These are phyloP conservation scores for Kuraishia ogatae DNA, from an alignment of 805 yeast species.

Conservation along the genomic window DNA sequence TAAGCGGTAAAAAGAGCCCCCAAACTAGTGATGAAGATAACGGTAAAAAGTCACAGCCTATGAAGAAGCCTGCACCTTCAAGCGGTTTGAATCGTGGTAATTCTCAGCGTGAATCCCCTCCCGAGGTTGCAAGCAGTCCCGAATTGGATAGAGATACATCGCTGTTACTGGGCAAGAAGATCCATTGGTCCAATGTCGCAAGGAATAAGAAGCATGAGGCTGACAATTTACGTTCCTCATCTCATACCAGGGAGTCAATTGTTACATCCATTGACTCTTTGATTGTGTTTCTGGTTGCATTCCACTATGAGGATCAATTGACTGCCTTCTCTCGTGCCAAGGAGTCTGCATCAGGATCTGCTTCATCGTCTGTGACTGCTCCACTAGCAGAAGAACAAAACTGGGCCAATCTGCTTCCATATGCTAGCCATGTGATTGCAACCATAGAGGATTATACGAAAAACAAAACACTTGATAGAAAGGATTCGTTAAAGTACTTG, in stretches of 20 bases:
- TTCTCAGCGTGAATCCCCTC: not conserved
- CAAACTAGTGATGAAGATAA: not conserved
- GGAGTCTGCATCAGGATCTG: constrained; percentile 7
- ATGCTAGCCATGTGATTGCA: constrained; percentile 1
- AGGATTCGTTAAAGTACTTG: not conserved
- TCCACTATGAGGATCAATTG: constrained; percentile 12
- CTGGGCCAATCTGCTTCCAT: constrained; percentile 4
- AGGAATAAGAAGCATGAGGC: constrained; percentile 6
- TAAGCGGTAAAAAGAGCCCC: not conserved
- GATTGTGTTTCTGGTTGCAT: constrained; percentile 15
- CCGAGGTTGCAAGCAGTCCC: not conserved
- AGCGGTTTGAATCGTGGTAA: not conserved
- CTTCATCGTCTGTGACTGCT: constrained; percentile 1
- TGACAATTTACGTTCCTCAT: constrained; percentile 1
- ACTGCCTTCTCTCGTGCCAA: constrained; percentile 11
- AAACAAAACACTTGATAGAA: not conserved
- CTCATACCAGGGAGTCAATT: constrained; percentile 10
- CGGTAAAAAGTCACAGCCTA: not conserved
- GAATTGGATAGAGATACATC: not conserved
- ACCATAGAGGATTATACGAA: not conserved
- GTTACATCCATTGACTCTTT: constrained; percentile 16
- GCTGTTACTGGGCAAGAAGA: constrained; percentile 3
- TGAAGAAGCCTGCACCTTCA: not conserved
- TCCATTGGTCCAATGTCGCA: constrained; percentile 7
- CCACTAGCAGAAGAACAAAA: constrained; percentile 1